phyloP scores from a whole-genome alignment of 2,329 filamentous ascomycete genomes.

The Xylaria sp. region DNA sequence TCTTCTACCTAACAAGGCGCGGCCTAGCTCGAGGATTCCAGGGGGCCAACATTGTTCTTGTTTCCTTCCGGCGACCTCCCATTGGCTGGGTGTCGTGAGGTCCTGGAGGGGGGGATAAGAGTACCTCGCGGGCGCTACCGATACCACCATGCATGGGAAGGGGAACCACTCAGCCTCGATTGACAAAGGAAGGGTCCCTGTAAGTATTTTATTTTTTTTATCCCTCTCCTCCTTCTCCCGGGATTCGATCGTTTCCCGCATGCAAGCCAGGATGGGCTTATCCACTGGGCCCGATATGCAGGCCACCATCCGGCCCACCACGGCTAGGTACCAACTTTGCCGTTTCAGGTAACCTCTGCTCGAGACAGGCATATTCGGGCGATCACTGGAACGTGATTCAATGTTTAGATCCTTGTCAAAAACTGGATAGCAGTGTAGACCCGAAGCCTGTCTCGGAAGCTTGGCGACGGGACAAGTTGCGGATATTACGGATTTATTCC shows the following conservation, averaged over 20 bases:
- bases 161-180: slow-evolving; percentile 39
- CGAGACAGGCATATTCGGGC: slow-evolving; percentile 39
- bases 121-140: slow-evolving; percentile 10
- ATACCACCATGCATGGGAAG: slow-evolving; percentile 26
- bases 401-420: slow-evolving; percentile 38
- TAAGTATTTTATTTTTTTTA: slow-evolving; percentile 12
- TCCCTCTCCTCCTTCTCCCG: slow-evolving; percentile 17
- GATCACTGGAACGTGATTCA: slow-evolving; percentile 43
- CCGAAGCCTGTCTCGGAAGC: slow-evolving; percentile 16
- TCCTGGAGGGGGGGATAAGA: slow-evolving; percentile 14
- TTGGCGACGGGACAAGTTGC: slow-evolving; percentile 26
- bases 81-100: slow-evolving; percentile 33
- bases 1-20: slow-evolving; percentile 29
- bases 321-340: slow-evolving; percentile 38
- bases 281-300: slow-evolving; percentile 39
- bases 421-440: slow-evolving; percentile 31
- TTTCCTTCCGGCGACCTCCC: slow-evolving; percentile 18
- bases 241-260: slow-evolving; percentile 39
- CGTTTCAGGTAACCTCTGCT: slow-evolving; percentile 36
- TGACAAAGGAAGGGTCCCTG: slow-evolving; percentile 25
- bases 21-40: slow-evolving; percentile 34
- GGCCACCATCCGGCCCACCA: slow-evolving; percentile 40
- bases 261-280: slow-evolving; percentile 36
- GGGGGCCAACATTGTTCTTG: slow-evolving; percentile 14
- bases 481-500: slow-evolving; percentile 29